Evolutionary conservation across 2,329 filamentous ascomycete species (phyloP), one percentile per base, ranked within the genome.

Genomic region (Pseudocercospora fuligena): DNA sequence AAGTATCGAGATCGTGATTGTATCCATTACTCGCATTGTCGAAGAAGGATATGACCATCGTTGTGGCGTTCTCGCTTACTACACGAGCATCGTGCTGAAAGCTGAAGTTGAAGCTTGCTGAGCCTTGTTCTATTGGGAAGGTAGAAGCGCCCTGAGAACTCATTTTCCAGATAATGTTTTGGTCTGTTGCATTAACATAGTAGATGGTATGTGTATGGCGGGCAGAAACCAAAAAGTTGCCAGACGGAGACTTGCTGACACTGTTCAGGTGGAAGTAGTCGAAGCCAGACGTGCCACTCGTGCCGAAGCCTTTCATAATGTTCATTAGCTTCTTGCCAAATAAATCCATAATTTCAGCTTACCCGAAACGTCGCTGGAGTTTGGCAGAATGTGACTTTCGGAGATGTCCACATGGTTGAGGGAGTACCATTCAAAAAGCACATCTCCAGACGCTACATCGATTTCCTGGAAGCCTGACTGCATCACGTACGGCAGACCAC

Each of bases 251-350:
- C 72, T 87, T 86, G 71, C 86, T 82, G 36, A 88, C 76, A 53
- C 83, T 84, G 76, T 87, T 86, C 74, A 87, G 82, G 73, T 87
- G 85, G 73, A 84, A 84, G 73, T 80, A 85, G 68, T 85, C 83
- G 51, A 56, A 56, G 16, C 51, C 51, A 27, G 51, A 56, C 1
- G 51, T 29, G 8, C 51, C 51, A 31, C 51, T 56, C 8, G 27
- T 31, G 14, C 51, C 51, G 25, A 31, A 31, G 11, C 47, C 47
- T 51, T n/a, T 19, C 7, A 11, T 16, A 36, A 36, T 43, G 6
- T 43, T 19, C 40, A 19, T 43, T 19, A 43, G 40, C 40, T n/a
- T n/a, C 16, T 43, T n/a, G n/a, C 5, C n/a, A 19, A 7, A 43
- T 43, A 21, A 3, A 12, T 9, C 7, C 11, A 14, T 19, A 51